Percentiles rank a stretch among this genome's conserved stretches.
phyloP scores from a whole-genome alignment of 1,284 basidiomycete genomes.

The Inonotus obliquus region DNA sequence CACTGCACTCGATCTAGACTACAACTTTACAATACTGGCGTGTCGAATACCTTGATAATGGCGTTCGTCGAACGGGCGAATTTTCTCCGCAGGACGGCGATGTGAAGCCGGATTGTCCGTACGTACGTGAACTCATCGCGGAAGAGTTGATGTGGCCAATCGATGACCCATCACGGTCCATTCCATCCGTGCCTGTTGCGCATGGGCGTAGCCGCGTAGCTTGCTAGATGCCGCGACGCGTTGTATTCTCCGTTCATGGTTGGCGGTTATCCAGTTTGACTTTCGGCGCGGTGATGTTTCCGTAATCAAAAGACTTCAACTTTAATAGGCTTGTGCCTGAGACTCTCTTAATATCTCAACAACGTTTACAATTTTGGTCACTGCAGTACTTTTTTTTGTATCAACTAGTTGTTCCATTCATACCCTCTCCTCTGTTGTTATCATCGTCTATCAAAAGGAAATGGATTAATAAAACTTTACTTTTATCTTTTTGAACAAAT shows the following conservation, averaged over 20 bases:
- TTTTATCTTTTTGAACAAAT: neutral
- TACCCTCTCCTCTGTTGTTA: neutral
- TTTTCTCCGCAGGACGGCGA: constrained; percentile 18
- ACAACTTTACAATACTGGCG: constrained; percentile 16
- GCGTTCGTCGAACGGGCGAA: constrained; percentile 6
- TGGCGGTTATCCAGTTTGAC: neutral
- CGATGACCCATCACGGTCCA: constrained; percentile 17
- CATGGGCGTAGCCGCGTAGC: constrained; percentile 14
- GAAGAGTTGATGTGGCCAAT: constrained; percentile 21
- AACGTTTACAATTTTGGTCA: neutral
- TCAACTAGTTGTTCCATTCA: constrained; percentile 8
- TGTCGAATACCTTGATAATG: constrained; percentile 16
- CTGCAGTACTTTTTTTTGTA: neutral
- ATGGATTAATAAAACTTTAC: neutral
- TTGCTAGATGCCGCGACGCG: constrained; percentile 1
- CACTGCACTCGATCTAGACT: constrained; percentile 1
- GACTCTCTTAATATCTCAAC: neutral
- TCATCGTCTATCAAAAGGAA: neutral
- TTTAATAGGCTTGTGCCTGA: neutral
- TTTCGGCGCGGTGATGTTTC: neutral
- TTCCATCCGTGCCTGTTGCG: constrained; percentile 11
- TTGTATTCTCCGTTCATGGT: neutral
- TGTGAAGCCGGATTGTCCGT: constrained; percentile 19
- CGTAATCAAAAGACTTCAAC: neutral
- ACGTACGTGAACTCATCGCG: constrained; percentile 18